Conservation (phyloP, 192 early-diverging fungal genomes). For the Backusella circina region DNA sequence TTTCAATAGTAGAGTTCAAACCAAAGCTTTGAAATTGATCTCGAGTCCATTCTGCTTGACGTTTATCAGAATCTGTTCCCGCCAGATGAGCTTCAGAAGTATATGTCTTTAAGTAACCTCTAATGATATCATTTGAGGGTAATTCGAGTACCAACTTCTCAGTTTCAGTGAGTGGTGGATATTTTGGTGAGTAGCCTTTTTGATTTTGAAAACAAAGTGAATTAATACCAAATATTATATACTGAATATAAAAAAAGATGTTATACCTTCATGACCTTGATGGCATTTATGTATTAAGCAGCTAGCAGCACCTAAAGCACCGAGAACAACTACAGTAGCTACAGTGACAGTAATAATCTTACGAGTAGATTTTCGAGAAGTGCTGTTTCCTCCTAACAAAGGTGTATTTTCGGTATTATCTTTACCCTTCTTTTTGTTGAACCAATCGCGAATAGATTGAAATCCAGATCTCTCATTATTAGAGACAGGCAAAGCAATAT, state of each 20-base stretch:
- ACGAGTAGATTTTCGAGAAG: not conserved
- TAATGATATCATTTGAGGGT: conserved; percentile 29
- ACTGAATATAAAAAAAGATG: not conserved
- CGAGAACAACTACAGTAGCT: not conserved
- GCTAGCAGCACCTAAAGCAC: not conserved
- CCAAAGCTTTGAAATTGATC: conserved; percentile 52
- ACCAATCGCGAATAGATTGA: not conserved
- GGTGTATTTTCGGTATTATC: not conserved
- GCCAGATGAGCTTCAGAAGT: conserved; percentile 58
- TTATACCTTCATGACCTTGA: not conserved
- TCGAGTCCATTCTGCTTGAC: conserved; percentile 51
- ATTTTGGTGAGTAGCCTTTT: not conserved
- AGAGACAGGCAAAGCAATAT: not conserved
- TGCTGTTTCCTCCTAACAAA: not conserved
- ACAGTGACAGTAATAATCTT: not conserved
- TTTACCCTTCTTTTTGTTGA: not conserved
- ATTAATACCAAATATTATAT: not conserved
- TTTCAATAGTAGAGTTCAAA: conserved; percentile 49
- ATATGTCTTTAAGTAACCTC: conserved; percentile 45
- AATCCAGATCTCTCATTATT: not conserved
- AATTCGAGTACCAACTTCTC: conserved; percentile 14
- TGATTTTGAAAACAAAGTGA: not conserved
- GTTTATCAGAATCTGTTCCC: conserved; percentile 43
- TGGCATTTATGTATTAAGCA: not conserved
- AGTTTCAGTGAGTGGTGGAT: not conserved